Percentiles rank a stretch among this genome's conserved stretches.
These are phyloP conservation scores for Chaetothyriales sp. DNA, from an alignment of 2,329 filamentous ascomycete genomes.

Conservation along the genomic window DNA sequence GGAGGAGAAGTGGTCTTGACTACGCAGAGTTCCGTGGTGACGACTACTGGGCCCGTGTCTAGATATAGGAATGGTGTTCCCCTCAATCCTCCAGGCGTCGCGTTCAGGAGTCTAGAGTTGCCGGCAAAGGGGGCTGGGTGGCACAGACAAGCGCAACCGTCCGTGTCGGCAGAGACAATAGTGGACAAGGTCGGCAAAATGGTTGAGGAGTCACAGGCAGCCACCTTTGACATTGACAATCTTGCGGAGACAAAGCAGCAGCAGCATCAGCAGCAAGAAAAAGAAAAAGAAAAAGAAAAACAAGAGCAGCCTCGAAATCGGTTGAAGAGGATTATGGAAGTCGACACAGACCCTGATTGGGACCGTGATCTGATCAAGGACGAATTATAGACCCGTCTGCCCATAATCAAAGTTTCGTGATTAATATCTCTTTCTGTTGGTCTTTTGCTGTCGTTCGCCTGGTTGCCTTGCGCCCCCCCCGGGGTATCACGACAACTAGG, in stretches of 20 bases:
- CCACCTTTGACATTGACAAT: conserved; percentile 21
- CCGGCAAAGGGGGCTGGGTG: conserved; percentile 29
- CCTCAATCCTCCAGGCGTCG: conserved; percentile 3
- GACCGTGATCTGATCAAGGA: conserved; percentile 17
- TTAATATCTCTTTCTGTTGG: background rate
- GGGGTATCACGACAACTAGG: background rate
- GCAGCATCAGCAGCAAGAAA: conserved; percentile 21
- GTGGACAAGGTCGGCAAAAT: conserved; percentile 30
- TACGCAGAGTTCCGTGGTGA: background rate
- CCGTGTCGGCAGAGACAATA: conserved; percentile 20
- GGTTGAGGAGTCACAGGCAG: conserved; percentile 19
- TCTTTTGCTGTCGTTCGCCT: background rate
- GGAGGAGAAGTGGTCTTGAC: background rate
- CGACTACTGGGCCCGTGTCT: background rate
- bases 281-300: too few relatives aligned
- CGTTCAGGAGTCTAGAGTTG: conserved; percentile 8
- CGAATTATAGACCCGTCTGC: conserved; percentile 19
- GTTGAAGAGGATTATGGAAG: conserved; percentile 35
- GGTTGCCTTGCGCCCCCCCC: too few relatives aligned
- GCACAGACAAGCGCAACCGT: conserved; percentile 12
- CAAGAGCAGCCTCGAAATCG: conserved; percentile 28
- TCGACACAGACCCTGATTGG: conserved; percentile 20
- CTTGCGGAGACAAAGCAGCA: conserved; percentile 23
- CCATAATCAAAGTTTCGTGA: background rate
- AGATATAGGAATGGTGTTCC: conserved; percentile 4